Percentiles rank a stretch among this genome's conserved stretches.
These are phyloP conservation scores for Cupressus sempervirens DNA, from an alignment of 75 land plant genomes.

Conservation along the genomic window DNA sequence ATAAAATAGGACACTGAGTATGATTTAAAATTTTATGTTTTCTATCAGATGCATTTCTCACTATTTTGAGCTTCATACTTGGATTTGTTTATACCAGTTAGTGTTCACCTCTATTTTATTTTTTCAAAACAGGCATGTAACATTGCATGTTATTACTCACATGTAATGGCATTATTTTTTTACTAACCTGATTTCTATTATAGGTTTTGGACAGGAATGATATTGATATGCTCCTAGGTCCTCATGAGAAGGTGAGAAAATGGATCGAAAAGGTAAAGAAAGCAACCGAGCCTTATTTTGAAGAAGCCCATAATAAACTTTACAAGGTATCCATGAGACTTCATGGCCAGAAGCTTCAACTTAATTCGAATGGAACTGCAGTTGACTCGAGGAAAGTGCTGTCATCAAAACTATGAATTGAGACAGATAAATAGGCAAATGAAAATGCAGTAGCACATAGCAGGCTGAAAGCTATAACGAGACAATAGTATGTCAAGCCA, in stretches of 20 bases:
- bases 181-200: slow-evolving; percentile 1
- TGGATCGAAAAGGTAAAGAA: slow-evolving; percentile 63
- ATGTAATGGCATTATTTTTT: background rate
- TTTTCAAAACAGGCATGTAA: background rate
- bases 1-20: no score
- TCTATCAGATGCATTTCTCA: background rate
- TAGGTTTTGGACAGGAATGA: slow-evolving; percentile 55
- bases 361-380: slow-evolving; percentile 9
- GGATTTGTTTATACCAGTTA: background rate
- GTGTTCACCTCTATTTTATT: background rate
- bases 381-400: background rate
- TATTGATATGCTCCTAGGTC: slow-evolving; percentile 41
- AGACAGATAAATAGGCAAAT: background rate
- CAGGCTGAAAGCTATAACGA: no score
- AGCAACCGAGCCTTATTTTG: slow-evolving; percentile 70
- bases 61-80: background rate
- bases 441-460: no score
- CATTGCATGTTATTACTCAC: background rate
- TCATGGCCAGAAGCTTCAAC: slow-evolving; percentile 16
- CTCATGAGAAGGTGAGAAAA: slow-evolving; percentile 41
- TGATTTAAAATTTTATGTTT: no score
- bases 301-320: slow-evolving; percentile 54
- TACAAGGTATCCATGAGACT: slow-evolving; percentile 35
- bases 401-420: background rate
- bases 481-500: no score